Base-by-base conservation (phyloP, 306 rosid genomes). In the Cucumis hystrix region DNA sequence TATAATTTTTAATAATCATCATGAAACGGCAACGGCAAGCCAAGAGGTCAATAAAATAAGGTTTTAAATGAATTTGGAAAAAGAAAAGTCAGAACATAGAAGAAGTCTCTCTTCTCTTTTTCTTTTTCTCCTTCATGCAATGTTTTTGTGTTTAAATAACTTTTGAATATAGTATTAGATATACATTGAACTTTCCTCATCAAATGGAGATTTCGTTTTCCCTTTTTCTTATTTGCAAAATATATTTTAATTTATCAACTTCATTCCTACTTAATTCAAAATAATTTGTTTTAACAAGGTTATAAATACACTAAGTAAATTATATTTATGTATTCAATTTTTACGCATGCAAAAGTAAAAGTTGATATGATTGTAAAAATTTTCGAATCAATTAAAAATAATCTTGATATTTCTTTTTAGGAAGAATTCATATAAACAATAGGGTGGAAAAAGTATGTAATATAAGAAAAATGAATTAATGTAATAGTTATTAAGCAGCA, bases 141-240 rank as follows among this genome's bases (percentile, higher is more conserved):
- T 70, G 25, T 23, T 70, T 43, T 41, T 47, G 40, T 15, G 76
- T 47, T 70, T 23, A 70, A 70, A 70, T 70, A 25, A 49, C 41
- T 70, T 70, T 70, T 45, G 23, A 28, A 70, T 70, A 45, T 12
- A 68, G 55, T 57, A 74, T 41, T 41, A 41, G 12, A 28, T 75
- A 75, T 75, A 35, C 58, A 45, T 71, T 49, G n/a, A 47, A 25
- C 37, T 54, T 73, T 84, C 83, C 80, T 79, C 86, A 83, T 84
- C 83, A 6, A 43, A 30, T 4, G 30, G 56, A 6, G 33, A 41
- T 43, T 69, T 69, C 12, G 18, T 39, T 39, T 9, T 17, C 3
- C 15, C 15, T 30, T 65, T 15, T 28, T 11, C 12, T 40, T 40
- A 8, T 9, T 41, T 41, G 2, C 6, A 37, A 37, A 37, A 8